Percentiles rank a stretch among this genome's conserved stretches.
phyloP scores from a whole-genome alignment of 225 moss, liverwort and hornwort genomes.

The Pseudisothecium myosuroides region DNA sequence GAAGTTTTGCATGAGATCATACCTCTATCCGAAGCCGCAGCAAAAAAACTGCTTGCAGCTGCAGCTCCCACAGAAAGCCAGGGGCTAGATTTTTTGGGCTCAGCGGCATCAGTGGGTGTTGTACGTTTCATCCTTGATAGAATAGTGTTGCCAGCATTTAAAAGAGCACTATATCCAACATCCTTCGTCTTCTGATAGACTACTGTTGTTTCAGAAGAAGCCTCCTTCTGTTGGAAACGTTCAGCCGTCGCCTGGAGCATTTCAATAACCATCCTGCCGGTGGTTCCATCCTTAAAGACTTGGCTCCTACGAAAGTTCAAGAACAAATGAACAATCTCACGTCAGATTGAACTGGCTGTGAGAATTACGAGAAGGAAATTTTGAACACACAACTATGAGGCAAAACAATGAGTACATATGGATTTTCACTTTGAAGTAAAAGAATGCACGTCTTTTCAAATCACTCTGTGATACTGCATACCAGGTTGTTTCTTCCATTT shows the following conservation, averaged over 20 bases:
- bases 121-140: slow-evolving; percentile 16
- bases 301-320: slow-evolving; percentile 41
- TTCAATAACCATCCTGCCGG: slow-evolving; percentile 45
- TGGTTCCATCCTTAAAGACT: slow-evolving; percentile 68
- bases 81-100: slow-evolving; percentile 14
- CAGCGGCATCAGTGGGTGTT: slow-evolving; percentile 5
- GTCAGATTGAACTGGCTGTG: neutral
- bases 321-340: neutral
- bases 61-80: slow-evolving; percentile 39
- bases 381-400: neutral
- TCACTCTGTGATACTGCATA: slow-evolving; percentile 1
- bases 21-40: slow-evolving; percentile 42
- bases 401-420: neutral
- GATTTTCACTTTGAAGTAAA: neutral
- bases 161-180: slow-evolving; percentile 29
- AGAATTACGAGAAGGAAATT: neutral
- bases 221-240: slow-evolving; percentile 34
- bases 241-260: slow-evolving; percentile 37
- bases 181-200: slow-evolving; percentile 43
- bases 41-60: slow-evolving; percentile 23
- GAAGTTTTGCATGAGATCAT: neutral
- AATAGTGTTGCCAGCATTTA: slow-evolving; percentile 21
- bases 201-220: slow-evolving; percentile 31
- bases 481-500: slow-evolving; percentile 70
- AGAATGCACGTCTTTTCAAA: neutral